Evolutionary conservation across 129 eudicot species (phyloP).

Genomic region (Escallonia rubra): DNA sequence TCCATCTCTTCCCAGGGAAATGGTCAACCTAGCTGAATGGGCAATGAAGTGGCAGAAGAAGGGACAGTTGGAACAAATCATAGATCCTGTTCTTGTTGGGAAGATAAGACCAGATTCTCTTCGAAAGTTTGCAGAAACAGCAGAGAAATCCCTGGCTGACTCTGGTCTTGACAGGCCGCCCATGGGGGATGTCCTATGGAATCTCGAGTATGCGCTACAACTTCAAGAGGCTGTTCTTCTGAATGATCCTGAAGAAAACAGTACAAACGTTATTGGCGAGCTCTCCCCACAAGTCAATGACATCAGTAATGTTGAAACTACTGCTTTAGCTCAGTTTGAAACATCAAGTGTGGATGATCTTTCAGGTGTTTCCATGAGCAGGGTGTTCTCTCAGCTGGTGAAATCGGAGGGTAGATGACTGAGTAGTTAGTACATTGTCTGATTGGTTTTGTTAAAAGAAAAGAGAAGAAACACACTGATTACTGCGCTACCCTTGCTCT

Average conservation of each 20-base stretch:
- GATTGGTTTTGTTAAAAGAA: too few relatives aligned
- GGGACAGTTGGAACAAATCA: conserved; percentile 75
- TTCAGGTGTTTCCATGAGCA: conserved; percentile 86
- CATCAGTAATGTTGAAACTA: conserved; percentile 35
- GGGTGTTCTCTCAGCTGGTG: conserved; percentile 85
- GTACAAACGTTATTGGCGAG: conserved; percentile 74
- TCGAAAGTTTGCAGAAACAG: conserved; percentile 83
- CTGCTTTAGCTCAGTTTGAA: conserved; percentile 33
- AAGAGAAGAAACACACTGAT: too few relatives aligned
- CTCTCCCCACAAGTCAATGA: conserved; percentile 67
- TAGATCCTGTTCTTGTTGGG: conserved; percentile 58
- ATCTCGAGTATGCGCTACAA: conserved; percentile 84
- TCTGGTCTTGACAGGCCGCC: conserved; percentile 89
- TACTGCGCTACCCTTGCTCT: too few relatives aligned
- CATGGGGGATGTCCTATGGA: conserved; percentile 97
- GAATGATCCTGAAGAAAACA: conserved; percentile 75
- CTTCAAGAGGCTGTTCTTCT: conserved; percentile 77
- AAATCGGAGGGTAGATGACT: conserved; percentile 83
- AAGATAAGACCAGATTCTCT: conserved; percentile 73
- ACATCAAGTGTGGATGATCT: conserved; percentile 61
- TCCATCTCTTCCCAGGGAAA: conserved; percentile 80
- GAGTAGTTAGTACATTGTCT: too few relatives aligned
- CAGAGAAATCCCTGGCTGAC: conserved; percentile 93
- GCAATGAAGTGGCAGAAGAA: conserved; percentile 91
- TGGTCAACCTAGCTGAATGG: conserved; percentile 95